Evolutionary conservation across 345 rosid genomes (phyloP), one percentile per base, ranked within the genome.

Genomic region (Durio zibethinus): DNA sequence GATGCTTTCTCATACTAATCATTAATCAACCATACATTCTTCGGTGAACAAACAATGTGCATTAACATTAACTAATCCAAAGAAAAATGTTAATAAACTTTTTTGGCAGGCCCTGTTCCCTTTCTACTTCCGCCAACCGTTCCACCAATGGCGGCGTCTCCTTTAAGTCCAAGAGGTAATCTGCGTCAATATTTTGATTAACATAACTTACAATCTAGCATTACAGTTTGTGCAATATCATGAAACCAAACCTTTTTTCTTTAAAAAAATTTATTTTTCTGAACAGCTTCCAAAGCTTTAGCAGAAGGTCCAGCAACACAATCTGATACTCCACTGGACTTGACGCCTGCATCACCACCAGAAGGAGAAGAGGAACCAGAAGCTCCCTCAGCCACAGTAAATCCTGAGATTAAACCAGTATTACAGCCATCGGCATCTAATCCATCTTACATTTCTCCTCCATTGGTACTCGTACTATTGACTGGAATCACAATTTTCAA

Each of bases 101-200:
- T 23, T 76, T 77, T 81, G 80, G 62, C 88, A 92, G 96, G 98
- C 81, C 93, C 94, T 29, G 85, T 60, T 84, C 94, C 94, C 10
- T 83, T 54, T 50, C 69, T 86, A 29, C 83, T 90, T 33, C 84
- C 86, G 70, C 89, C 92, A 54, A 40, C 89, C 35, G 88, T 79
- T 78, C 85, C 91, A 53, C 86, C 93, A 21, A 35, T 84, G 21
- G 80, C 84, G 29, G 71, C 77, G 29, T 78, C 90, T 75, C 84
- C 92, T 67, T 43, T 86, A 14, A 86, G 88, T 75, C 90, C 94
- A 63, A 76, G 56, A 82, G 89, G 98, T 93, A 76, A 68, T 27
- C 33, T 57, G 18, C 21, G 20, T 35, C 59, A 20, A 16, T 33
- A 36, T 63, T 63, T 7, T 6, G 23, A 18, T 66, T n/a, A 66